Percentiles rank a stretch among this genome's conserved stretches.
These are phyloP conservation scores for Xylaria sp. DNA, from an alignment of 2,329 filamentous ascomycete species.

Conservation along the genomic window DNA sequence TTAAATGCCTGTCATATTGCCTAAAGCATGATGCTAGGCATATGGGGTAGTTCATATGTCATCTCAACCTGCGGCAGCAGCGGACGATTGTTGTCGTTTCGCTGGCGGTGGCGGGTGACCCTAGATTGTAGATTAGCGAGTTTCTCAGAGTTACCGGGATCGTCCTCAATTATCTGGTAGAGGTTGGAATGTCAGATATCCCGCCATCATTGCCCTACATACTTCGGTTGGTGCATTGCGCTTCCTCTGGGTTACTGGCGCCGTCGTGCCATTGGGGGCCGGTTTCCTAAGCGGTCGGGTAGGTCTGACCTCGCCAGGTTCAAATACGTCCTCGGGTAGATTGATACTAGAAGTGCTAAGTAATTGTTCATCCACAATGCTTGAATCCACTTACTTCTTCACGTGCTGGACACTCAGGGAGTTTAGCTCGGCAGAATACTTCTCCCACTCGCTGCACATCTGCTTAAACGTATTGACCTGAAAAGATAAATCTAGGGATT, in stretches of 20 bases:
- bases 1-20: slow-evolving; percentile 21
- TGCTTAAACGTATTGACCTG: slow-evolving; percentile 88
- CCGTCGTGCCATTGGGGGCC: slow-evolving; percentile 53
- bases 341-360: slow-evolving; percentile 71
- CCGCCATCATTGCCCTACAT: slow-evolving; percentile 46
- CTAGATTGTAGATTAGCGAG: slow-evolving; percentile 46
- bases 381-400: slow-evolving; percentile 74
- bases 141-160: slow-evolving; percentile 30
- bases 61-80: slow-evolving; percentile 48
- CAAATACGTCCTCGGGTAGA: slow-evolving; percentile 90
- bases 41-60: slow-evolving; percentile 19
- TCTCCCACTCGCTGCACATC: slow-evolving; percentile 80
- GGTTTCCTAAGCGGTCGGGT: slow-evolving; percentile 64
- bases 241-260: slow-evolving; percentile 56
- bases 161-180: slow-evolving; percentile 40
- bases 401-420: slow-evolving; percentile 85
- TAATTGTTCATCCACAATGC: slow-evolving; percentile 31
- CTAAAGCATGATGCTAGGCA: slow-evolving; percentile 11
- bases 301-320: slow-evolving; percentile 79
- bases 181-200: slow-evolving; percentile 42
- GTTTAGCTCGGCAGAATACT: slow-evolving; percentile 79
- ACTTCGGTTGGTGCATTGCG: slow-evolving; percentile 57
- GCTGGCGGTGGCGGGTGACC: slow-evolving; percentile 48
- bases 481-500: slow-evolving; percentile 80
- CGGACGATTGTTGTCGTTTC: slow-evolving; percentile 50